Evolutionary conservation across 2,329 filamentous ascomycete species (phyloP), one percentile per base, ranked within the genome.

Genomic region (Hypoxylon sp.): DNA sequence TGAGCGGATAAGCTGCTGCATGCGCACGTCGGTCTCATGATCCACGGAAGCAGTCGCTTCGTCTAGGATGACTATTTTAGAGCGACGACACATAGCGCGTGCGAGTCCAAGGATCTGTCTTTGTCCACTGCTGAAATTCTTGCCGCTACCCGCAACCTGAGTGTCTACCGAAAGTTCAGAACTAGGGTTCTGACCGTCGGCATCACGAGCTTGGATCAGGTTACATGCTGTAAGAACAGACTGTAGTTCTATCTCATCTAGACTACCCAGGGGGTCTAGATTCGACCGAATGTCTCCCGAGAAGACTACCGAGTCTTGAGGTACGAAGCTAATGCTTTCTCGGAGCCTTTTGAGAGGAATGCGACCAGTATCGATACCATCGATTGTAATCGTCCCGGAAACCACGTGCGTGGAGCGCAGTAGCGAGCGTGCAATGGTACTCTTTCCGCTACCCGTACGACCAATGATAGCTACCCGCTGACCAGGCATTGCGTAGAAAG

Each of bases 381-480:
- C 79, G 58, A 79, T 76, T 1, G 70, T 72, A 23, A 81, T 73
- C 1, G 67, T 62, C 2, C 79, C 79, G 0, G 64, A 63, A 3
- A 74, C 71, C 6, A 80, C 58, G 58, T 78, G 51, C 6, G 78
- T 78, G 50, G 79, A 80, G 9, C 78, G 75, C 6, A 64, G 34
- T 6, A 67, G 53, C 1, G 61, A 61, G 2, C 51, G 61, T 7
- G 47, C 45, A 7, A 81, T 34, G 0, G 90, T 91, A 12, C 85
- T 89, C 75, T 92, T 92, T 1, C 90, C 90, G 12, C 87, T 63
- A 3, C 65, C 65, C 0, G 61, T 67, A 12, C 61, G 65, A 12
- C 65, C 65, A 11, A 67, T 43, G 29, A 67, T 58, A 11, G 65
- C 65, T 1, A 67, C 56, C 5, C 61, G 56, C 39, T 67, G 56